Evolutionary conservation across 2,329 filamentous ascomycete species (phyloP).

Genomic region (Sarocladiaceae sp.): DNA sequence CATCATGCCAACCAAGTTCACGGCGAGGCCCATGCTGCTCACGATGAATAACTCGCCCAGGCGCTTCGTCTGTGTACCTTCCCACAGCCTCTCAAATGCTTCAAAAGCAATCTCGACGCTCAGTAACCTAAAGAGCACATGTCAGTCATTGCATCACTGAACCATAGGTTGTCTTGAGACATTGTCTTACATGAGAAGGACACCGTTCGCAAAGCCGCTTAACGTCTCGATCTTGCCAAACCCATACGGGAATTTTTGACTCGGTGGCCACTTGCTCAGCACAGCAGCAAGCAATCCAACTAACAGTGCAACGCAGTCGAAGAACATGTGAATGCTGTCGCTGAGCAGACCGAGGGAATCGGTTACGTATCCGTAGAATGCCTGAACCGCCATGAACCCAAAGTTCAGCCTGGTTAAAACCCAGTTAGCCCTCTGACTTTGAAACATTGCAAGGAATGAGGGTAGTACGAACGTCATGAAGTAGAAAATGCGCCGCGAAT

Average conservation of each 20-base stretch:
- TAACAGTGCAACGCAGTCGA: constrained; percentile 87
- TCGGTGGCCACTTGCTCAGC: constrained; percentile 94
- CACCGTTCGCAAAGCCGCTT: constrained; percentile 92
- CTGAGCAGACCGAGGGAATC: constrained; percentile 92
- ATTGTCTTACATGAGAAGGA: constrained; percentile 72
- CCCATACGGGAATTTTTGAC: constrained; percentile 82
- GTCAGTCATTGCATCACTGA: constrained; percentile 10
- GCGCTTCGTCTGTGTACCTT: constrained; percentile 76
- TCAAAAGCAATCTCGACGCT: constrained; percentile 96
- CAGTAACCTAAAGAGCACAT: constrained; percentile 56
- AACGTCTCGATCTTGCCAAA: constrained; percentile 96
- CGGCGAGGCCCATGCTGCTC: constrained; percentile 75
- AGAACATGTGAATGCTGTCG: constrained; percentile 99
- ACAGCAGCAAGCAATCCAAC: constrained; percentile 89
- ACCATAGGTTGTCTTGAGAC: not conserved
- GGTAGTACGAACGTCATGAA: constrained; percentile 72
- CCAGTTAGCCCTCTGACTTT: constrained; percentile 11
- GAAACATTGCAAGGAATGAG: not conserved
- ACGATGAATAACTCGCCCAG: constrained; percentile 84
- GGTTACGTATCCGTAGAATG: constrained; percentile 88
- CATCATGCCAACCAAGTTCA: constrained; percentile 88
- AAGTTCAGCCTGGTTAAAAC: constrained; percentile 68
- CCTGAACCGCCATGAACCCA: constrained; percentile 88
- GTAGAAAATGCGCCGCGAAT: constrained; percentile 93
- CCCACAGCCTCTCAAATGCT: constrained; percentile 78